Conservation (phyloP, 192 early-diverging fungal genomes). For the Kickxella alabastrina region DNA sequence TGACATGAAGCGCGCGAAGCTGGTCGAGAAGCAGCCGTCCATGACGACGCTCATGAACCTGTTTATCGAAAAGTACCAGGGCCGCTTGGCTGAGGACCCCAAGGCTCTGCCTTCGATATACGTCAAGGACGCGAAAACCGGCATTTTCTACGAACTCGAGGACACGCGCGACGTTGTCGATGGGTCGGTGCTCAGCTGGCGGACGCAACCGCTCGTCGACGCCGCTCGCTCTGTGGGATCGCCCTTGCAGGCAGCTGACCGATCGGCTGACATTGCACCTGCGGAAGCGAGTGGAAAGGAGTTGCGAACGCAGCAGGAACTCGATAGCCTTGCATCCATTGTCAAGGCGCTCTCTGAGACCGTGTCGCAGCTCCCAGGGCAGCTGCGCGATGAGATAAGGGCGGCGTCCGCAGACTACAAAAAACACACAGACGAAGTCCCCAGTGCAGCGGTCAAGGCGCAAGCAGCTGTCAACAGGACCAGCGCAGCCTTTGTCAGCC, state of each 20-base stretch:
- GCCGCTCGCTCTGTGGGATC: too few relatives aligned
- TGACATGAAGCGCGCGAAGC: slow-evolving; percentile 55
- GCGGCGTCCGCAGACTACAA: slow-evolving; percentile 7
- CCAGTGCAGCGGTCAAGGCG: background rate
- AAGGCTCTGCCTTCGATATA: slow-evolving; percentile 64
- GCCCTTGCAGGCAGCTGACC: too few relatives aligned
- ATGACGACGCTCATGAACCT: slow-evolving; percentile 60
- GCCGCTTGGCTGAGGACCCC: slow-evolving; percentile 58
- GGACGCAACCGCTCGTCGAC: slow-evolving; percentile 9
- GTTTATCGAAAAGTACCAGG: slow-evolving; percentile 70
- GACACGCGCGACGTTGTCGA: slow-evolving; percentile 59
- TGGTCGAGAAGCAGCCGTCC: slow-evolving; percentile 52
- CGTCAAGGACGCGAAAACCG: slow-evolving; percentile 54
- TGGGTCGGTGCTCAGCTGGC: slow-evolving; percentile 51
- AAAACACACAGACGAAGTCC: background rate
- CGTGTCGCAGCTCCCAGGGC: slow-evolving; percentile 52
- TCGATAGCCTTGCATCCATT: slow-evolving; percentile 4
- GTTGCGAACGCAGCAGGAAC: background rate
- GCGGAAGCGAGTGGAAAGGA: background rate
- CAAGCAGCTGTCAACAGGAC: background rate
- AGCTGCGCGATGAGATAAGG: slow-evolving; percentile 49
- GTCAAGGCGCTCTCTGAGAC: slow-evolving; percentile 45
- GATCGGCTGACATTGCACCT: background rate
- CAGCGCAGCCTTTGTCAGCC: background rate
- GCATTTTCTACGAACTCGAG: slow-evolving; percentile 65